Percentiles rank a stretch among this genome's conserved stretches.
These are phyloP conservation scores for Phaffia australis DNA, from an alignment of 768 basidiomycete genomes.

Conservation along the genomic window DNA sequence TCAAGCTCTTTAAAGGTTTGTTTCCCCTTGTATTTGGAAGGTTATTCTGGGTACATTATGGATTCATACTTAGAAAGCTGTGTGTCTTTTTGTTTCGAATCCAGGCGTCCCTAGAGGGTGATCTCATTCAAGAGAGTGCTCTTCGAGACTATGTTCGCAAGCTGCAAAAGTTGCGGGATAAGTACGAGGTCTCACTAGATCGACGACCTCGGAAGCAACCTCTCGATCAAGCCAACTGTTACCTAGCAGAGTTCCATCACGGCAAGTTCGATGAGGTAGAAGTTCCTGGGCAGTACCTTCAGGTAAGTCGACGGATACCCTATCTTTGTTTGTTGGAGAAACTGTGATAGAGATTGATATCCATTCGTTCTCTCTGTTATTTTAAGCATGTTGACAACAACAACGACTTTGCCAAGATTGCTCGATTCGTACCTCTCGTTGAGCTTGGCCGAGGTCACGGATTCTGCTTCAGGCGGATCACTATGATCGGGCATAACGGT, in stretches of 20 bases:
- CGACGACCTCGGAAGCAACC: constrained; percentile 70
- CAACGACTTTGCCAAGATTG: constrained; percentile 78
- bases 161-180: constrained; percentile 86
- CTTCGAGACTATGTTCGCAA: constrained; percentile 78
- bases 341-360: constrained; percentile 1
- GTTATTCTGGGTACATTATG: neutral
- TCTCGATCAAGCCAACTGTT: constrained; percentile 76
- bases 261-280: constrained; percentile 96
- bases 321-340: neutral
- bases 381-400: constrained; percentile 84
- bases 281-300: constrained; percentile 96
- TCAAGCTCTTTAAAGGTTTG: neutral
- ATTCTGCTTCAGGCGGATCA: constrained; percentile 78
- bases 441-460: constrained; percentile 82
- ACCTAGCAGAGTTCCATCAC: constrained; percentile 94
- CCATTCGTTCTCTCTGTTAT: neutral
- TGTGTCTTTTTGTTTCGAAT: neutral
- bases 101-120: constrained; percentile 80
- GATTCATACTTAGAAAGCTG: neutral
- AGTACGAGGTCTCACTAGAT: constrained; percentile 74
- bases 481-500: constrained; percentile 80
- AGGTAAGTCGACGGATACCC: constrained; percentile 46
- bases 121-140: constrained; percentile 67
- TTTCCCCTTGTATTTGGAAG: neutral
- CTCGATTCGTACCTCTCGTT: constrained; percentile 78